phyloP scores from a whole-genome alignment of 345 rosid species.

The Corymbia maculata region DNA sequence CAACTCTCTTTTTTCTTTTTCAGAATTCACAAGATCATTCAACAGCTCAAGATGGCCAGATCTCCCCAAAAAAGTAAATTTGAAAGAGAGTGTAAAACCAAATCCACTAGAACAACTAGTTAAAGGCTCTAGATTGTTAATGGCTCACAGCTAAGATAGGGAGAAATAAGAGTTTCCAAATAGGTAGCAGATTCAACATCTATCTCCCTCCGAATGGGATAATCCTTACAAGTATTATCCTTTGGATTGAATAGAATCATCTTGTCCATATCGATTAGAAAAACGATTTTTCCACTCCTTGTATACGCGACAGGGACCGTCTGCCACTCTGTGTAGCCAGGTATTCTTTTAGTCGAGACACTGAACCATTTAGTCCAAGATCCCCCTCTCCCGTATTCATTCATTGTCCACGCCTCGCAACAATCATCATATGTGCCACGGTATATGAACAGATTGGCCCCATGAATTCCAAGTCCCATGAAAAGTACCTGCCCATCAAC shows the following conservation, averaged over 20 bases:
- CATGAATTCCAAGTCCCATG: background rate
- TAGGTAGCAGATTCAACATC: background rate
- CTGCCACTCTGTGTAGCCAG: background rate
- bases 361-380: background rate
- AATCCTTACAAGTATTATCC: background rate
- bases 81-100: too few relatives aligned
- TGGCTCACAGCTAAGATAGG: background rate
- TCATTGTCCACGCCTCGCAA: background rate
- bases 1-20: too few relatives aligned
- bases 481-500: background rate
- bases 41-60: too few relatives aligned
- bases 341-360: background rate
- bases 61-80: too few relatives aligned
- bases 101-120: too few relatives aligned
- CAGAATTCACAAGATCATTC: too few relatives aligned
- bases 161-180: background rate
- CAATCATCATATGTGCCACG: background rate
- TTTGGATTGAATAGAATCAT: background rate
- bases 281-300: background rate
- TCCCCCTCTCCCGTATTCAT: background rate
- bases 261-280: background rate
- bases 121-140: background rate
- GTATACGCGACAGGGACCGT: background rate
- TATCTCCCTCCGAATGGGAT: background rate
- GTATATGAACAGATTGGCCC: background rate